Percentiles rank a stretch among this genome's conserved stretches.
phyloP scores from a whole-genome alignment of 495 filamentous ascomycete species.

The Staphylotrichum tortipilum region DNA sequence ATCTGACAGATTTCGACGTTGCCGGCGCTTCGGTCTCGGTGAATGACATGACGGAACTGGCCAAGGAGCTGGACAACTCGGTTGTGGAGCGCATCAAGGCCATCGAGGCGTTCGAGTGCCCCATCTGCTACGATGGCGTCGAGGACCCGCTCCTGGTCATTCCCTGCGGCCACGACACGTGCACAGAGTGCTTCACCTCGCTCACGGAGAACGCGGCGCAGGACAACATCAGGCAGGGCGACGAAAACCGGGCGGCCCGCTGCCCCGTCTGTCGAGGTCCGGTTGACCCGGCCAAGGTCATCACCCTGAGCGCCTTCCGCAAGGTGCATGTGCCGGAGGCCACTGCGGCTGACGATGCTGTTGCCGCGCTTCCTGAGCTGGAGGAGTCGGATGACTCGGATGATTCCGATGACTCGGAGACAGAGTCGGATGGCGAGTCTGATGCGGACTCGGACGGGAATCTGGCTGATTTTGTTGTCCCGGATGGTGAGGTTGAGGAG shows the following conservation, averaged over 20 bases:
- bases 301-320: slow-evolving; percentile 65
- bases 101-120: slow-evolving; percentile 55
- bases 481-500: slow-evolving; percentile 36
- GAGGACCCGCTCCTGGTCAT: slow-evolving; percentile 70
- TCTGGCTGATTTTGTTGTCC: slow-evolving; percentile 51
- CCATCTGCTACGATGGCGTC: slow-evolving; percentile 71
- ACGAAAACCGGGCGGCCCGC: slow-evolving; percentile 49
- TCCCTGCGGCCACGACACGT: slow-evolving; percentile 80
- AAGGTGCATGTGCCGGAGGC: slow-evolving; percentile 58
- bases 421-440: slow-evolving; percentile 28
- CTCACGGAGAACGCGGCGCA: slow-evolving; percentile 50
- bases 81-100: slow-evolving; percentile 63
- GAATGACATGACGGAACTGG: slow-evolving; percentile 55
- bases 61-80: slow-evolving; percentile 48
- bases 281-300: slow-evolving; percentile 58
- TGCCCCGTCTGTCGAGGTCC: slow-evolving; percentile 70
- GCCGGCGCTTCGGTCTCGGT: slow-evolving; percentile 36
- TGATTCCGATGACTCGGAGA: slow-evolving; percentile 5
- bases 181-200: slow-evolving; percentile 67
- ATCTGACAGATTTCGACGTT: slow-evolving; percentile 69
- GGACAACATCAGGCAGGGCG: slow-evolving; percentile 46
- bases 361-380: no score
- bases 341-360: background rate
- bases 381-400: slow-evolving; percentile 28
- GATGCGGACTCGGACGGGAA: slow-evolving; percentile 37